These are phyloP conservation scores for Phallus indusiatus DNA, from an alignment of 768 basidiomycete species.

Conservation along the genomic window DNA sequence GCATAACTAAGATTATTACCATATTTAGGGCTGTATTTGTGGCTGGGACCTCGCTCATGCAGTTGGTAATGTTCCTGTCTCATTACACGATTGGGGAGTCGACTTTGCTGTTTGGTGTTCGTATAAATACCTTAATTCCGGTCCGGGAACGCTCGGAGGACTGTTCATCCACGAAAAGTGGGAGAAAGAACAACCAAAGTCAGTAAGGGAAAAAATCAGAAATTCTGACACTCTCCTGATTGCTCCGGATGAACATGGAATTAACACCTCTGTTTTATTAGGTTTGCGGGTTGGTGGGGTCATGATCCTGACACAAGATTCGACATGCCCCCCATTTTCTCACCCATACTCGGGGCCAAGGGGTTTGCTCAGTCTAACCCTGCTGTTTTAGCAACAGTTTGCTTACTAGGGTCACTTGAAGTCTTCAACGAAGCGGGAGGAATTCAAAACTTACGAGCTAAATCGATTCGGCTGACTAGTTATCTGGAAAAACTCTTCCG, in stretches of 20 bases:
- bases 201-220: constrained; percentile 19
- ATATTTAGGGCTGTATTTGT: constrained; percentile 73
- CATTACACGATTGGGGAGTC: constrained; percentile 86
- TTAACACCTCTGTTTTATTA: constrained; percentile 23
- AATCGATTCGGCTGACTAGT: constrained; percentile 62
- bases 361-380: constrained; percentile 98
- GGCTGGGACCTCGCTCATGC: constrained; percentile 98
- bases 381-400: constrained; percentile 65
- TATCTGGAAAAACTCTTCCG: constrained; percentile 57
- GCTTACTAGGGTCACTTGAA: constrained; percentile 76
- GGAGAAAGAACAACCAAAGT: constrained; percentile 57
- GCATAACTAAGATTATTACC: neutral
- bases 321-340: constrained; percentile 77
- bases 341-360: constrained; percentile 81
- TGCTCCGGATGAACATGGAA: neutral
- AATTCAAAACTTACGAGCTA: constrained; percentile 55
- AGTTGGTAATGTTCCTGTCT: constrained; percentile 83
- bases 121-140: constrained; percentile 96
- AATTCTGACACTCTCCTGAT: neutral
- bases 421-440: constrained; percentile 74
- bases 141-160: constrained; percentile 96
- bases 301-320: constrained; percentile 84
- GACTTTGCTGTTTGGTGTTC: constrained; percentile 99
- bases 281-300: constrained; percentile 98
- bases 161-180: constrained; percentile 82